phyloP scores from a whole-genome alignment of 2,329 filamentous ascomycete species.

The Penicillium sp. region DNA sequence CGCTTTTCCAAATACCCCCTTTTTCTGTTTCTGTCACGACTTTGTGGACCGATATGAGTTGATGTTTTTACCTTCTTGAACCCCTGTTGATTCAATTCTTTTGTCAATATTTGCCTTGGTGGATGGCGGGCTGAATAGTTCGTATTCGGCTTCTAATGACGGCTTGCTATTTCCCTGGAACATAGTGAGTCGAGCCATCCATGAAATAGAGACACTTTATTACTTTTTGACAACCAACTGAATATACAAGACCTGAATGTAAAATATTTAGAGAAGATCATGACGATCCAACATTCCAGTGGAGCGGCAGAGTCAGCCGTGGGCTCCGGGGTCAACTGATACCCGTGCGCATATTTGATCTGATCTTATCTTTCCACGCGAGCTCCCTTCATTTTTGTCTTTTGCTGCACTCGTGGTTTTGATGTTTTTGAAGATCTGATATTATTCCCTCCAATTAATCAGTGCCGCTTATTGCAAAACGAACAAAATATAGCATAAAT shows the following conservation, averaged over 20 bases:
- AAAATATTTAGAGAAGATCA: constrained; percentile 13
- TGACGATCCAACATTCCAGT: constrained; percentile 24
- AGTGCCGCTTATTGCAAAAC: neutral
- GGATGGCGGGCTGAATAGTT: constrained; percentile 4
- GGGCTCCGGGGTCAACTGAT: constrained; percentile 21
- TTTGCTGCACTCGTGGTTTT: neutral
- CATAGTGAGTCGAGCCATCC: neutral
- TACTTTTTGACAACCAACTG: neutral
- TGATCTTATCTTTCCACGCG: constrained; percentile 23
- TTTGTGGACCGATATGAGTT: constrained; percentile 35
- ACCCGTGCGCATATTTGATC: constrained; percentile 24
- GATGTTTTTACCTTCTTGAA: constrained; percentile 27
- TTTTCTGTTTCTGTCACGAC: constrained; percentile 23
- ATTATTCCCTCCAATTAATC: neutral
- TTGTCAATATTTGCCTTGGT: constrained; percentile 23
- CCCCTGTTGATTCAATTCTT: constrained; percentile 22
- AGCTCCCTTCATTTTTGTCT: neutral
- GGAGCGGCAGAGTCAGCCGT: constrained; percentile 15
- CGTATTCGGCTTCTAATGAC: neutral
- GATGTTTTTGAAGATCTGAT: neutral
- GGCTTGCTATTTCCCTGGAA: neutral
- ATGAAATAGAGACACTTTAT: constrained; percentile 15
- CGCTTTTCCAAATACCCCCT: constrained; percentile 34
- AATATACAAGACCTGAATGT: neutral
- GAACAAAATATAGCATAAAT: neutral